These are phyloP conservation scores for Collybia nuda DNA, from an alignment of 768 basidiomycete genomes.

Conservation along the genomic window DNA sequence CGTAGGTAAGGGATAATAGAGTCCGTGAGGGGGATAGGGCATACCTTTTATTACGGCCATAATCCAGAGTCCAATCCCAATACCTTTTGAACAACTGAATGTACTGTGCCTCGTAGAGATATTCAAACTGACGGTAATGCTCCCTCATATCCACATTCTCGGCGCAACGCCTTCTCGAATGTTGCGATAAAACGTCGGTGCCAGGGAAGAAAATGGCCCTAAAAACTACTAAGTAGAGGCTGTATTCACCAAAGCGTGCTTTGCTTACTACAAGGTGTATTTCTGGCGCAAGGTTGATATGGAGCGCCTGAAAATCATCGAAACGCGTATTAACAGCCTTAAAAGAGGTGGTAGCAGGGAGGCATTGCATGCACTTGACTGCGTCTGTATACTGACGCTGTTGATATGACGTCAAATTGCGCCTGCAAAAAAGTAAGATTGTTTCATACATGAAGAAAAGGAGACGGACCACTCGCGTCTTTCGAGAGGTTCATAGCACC, in stretches of 20 bases:
- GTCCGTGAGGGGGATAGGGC: not conserved
- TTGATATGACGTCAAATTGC: slow-evolving; percentile 22
- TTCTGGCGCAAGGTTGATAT: slow-evolving; percentile 25
- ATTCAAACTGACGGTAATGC: slow-evolving; percentile 18
- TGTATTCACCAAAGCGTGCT: not conserved
- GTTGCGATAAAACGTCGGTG: slow-evolving; percentile 24
- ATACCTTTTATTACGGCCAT: slow-evolving; percentile 21
- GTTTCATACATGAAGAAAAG: too few relatives aligned
- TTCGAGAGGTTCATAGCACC: too few relatives aligned
- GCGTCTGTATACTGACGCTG: slow-evolving; percentile 30
- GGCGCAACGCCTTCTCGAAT: slow-evolving; percentile 21
- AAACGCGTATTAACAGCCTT: slow-evolving; percentile 28
- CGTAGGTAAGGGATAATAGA: not conserved
- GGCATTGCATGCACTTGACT: slow-evolving; percentile 30
- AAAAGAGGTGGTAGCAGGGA: slow-evolving; percentile 21
- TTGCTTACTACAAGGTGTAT: slow-evolving; percentile 34
- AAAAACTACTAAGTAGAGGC: not conserved
- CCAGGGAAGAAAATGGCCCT: slow-evolving; percentile 33
- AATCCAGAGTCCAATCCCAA: slow-evolving; percentile 41
- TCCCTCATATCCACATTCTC: slow-evolving; percentile 24
- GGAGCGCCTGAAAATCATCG: slow-evolving; percentile 39
- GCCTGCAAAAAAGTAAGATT: slow-evolving; percentile 16
- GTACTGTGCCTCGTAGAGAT: too few relatives aligned
- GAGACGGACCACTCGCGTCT: too few relatives aligned
- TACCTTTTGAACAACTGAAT: slow-evolving; percentile 21